Evolutionary conservation across 1,284 basidiomycete genomes (phyloP).

Genomic region (Microbotryum saponariae): DNA sequence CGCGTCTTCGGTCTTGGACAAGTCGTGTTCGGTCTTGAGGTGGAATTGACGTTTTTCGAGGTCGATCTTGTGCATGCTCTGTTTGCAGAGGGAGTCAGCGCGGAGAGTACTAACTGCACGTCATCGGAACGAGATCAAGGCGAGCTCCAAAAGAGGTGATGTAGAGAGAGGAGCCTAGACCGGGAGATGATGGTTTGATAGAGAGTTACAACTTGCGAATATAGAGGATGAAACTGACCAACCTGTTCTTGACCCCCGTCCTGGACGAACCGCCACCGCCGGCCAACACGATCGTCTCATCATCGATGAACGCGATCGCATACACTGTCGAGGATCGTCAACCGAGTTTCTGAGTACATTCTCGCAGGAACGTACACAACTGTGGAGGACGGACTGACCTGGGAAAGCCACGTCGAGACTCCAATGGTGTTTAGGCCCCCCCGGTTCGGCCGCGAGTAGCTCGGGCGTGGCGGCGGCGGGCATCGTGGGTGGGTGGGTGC

Average conservation of each 20-base stretch:
- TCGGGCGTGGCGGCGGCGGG: constrained; percentile 4
- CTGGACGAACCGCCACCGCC: constrained; percentile 74
- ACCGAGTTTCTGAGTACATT: too few species aligned
- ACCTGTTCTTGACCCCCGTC: constrained; percentile 85
- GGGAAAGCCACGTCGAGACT: constrained; percentile 26
- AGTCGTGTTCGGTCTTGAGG: constrained; percentile 59
- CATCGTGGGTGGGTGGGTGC: constrained; percentile 3
- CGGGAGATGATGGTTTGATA: background rate
- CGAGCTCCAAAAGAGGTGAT: too few species aligned
- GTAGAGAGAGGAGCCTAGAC: too few species aligned
- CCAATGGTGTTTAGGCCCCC: constrained; percentile 17
- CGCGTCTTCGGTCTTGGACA: constrained; percentile 74
- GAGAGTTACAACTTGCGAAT: too few species aligned
- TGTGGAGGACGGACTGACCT: constrained; percentile 3
- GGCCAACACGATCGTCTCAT: constrained; percentile 64
- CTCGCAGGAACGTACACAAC: too few species aligned
- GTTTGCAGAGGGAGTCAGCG: background rate
- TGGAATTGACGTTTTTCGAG: constrained; percentile 45
- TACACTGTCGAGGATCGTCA: constrained; percentile 56
- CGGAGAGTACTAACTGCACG: too few species aligned
- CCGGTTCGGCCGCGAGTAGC: constrained; percentile 8
- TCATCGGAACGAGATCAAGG: too few species aligned
- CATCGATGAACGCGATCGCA: constrained; percentile 69
- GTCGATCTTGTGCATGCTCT: constrained; percentile 29
- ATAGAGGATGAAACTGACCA: constrained; percentile 53